Percentiles rank a stretch among this genome's conserved stretches.
Conservation (phyloP, 306 rosid species). For the Bauhinia variegata region DNA sequence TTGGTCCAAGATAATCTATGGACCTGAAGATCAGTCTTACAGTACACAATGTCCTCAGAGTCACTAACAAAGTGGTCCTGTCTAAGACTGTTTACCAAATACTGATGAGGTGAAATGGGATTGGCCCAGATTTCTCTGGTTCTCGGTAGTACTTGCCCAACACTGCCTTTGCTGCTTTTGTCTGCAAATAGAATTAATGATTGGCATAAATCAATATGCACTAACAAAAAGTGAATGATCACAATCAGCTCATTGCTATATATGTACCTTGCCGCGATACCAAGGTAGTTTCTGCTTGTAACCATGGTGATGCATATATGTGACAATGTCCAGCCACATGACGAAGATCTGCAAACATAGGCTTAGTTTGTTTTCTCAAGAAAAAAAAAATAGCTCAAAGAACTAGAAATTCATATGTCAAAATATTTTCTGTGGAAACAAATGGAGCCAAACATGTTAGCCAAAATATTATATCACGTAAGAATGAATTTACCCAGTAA, state of each 20-base stretch:
- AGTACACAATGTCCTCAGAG: slow-evolving; percentile 69
- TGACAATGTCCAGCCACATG: slow-evolving; percentile 91
- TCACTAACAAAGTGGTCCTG: slow-evolving; percentile 88
- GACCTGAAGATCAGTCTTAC: slow-evolving; percentile 65
- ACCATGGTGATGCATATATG: slow-evolving; percentile 96
- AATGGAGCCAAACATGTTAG: background rate
- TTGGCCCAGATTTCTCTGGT: slow-evolving; percentile 81
- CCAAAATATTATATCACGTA: no score
- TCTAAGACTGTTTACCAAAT: slow-evolving; percentile 61
- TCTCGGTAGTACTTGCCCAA: slow-evolving; percentile 87
- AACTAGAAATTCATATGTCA: no score
- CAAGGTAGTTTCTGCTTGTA: slow-evolving; percentile 85
- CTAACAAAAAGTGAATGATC: no score
- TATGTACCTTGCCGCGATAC: slow-evolving; percentile 89
- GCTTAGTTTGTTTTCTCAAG: no score
- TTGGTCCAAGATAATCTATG: slow-evolving; percentile 41
- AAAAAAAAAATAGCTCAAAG: no score
- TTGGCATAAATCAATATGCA: no score
- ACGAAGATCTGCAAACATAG: slow-evolving; percentile 57
- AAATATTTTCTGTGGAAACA: no score
- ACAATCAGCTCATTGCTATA: no score
- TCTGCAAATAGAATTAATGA: slow-evolving; percentile 50
- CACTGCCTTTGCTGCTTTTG: slow-evolving; percentile 70
- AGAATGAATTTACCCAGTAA: slow-evolving; percentile 61
- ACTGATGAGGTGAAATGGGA: slow-evolving; percentile 71